phyloP scores from a whole-genome alignment of 2,329 filamentous ascomycete species.

The Trichophyton simii region DNA sequence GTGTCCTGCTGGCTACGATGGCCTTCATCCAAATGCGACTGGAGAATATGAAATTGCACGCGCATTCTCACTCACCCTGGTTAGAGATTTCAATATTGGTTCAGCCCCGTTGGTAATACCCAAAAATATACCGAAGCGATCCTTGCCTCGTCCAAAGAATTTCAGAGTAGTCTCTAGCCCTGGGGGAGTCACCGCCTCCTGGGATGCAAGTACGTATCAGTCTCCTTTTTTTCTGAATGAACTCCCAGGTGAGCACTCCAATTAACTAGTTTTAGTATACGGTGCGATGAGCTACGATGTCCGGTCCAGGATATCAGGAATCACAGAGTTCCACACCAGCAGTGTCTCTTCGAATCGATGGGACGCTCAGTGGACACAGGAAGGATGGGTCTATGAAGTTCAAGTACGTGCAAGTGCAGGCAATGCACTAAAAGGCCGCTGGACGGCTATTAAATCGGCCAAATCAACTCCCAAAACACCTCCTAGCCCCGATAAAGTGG shows the following conservation, averaged over 20 bases:
- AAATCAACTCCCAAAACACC: background rate
- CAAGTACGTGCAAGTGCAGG: conserved; percentile 2
- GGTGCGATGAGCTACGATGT: background rate
- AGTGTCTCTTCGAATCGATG: background rate
- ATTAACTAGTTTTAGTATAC: background rate
- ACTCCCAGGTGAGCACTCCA: background rate
- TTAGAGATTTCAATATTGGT: background rate
- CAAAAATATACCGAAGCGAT: background rate
- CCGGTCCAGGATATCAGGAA: background rate
- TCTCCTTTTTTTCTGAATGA: background rate
- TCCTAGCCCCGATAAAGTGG: background rate
- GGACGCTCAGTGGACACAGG: background rate
- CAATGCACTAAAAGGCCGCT: background rate
- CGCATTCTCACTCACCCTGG: background rate
- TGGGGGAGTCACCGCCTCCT: background rate
- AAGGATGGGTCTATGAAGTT: background rate
- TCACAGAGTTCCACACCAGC: background rate
- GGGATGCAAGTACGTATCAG: background rate
- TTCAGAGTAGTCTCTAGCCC: background rate
- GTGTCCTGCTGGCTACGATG: background rate
- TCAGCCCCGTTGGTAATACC: background rate
- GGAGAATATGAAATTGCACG: conserved; percentile 1
- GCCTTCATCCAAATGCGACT: conserved; percentile 1
- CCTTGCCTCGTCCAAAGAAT: background rate
- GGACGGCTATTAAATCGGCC: background rate